Base-by-base conservation (phyloP, 768 basidiomycete genomes). In the Rhodotorula taiwanensis region DNA sequence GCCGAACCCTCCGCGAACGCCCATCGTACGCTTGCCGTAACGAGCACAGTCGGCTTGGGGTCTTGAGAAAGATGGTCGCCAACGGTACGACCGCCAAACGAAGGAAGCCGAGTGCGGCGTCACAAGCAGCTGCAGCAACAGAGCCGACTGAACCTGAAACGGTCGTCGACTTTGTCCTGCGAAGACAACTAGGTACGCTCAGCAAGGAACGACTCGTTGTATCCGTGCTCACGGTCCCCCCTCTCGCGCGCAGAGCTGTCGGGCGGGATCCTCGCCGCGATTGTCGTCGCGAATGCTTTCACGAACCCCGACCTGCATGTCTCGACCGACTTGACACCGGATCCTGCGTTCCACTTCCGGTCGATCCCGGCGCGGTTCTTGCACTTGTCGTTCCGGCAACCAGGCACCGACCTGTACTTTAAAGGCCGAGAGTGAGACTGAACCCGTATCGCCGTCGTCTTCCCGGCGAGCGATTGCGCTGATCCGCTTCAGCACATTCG, bases 291-390 rank as follows among this genome's bases (percentile, higher is more conserved):
- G 83, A 69, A 83, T 83, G 62, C 83, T 82, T 15, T 80, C 82
- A 7, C 84, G 86, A 55, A 87, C 78, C 47, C 79, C 83, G 73
- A 89, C 87, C 39, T 86, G 65, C 58, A 88, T 86, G 75, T 89
- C 87, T 31, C 83, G 81, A 59, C 71, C 31, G 69, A 86, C 86
- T 85, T 87, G 87, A 89, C 48, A 85, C 83, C 73, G 86, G 80
- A 21, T 79, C 79, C 48, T 86, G 60, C 65, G 4, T 48, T 41
- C 27, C 61, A 66, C 55, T 34, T 52, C 34, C 34, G 11, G 13
- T 52, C 57, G 41, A n/a, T 42, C 48, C 60, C 63, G 28, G 42
- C 51, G 27, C 48, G 57, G 27, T 70, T 66, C 61, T 31, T 70
- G 18, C 52, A 31, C 61, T 58, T 70, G 27, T 70, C 68, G 6